Evolutionary conservation across 2,329 filamentous ascomycete genomes (phyloP).

Genomic region (Harringtonia aguacate): DNA sequence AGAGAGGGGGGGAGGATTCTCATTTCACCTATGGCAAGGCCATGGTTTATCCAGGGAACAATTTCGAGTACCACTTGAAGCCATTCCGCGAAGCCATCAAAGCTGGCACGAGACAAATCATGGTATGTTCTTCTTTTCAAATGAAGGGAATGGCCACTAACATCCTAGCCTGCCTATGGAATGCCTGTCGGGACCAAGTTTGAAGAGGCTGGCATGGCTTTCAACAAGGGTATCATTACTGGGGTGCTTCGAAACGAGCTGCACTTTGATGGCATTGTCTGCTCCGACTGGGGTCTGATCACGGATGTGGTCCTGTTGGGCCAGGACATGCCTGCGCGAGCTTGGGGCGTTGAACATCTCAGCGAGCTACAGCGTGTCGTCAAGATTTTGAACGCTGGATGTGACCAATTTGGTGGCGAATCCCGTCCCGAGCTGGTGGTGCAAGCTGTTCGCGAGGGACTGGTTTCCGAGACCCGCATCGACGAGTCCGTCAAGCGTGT

Average conservation of each 20-base stretch:
- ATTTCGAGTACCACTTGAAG: conserved; percentile 37
- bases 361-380: conserved; percentile 28
- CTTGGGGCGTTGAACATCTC: conserved; percentile 38
- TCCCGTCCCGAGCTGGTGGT: conserved; percentile 34
- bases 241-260: conserved; percentile 34
- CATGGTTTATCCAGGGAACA: conserved; percentile 36
- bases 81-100: conserved; percentile 39
- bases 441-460: conserved; percentile 29
- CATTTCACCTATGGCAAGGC: conserved; percentile 43
- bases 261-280: conserved; percentile 39
- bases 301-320: conserved; percentile 31
- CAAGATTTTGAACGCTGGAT: conserved; percentile 36
- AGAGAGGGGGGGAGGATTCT: conserved; percentile 38
- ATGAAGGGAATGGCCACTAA: too few relatives aligned
- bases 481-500: conserved; percentile 34
- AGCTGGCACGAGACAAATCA: conserved; percentile 37
- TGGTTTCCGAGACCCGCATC: conserved; percentile 30
- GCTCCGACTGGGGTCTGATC: conserved; percentile 41
- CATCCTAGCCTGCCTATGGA: conserved; percentile 9
- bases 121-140: conserved; percentile 16
- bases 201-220: conserved; percentile 36
- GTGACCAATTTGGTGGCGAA: conserved; percentile 43
- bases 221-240: conserved; percentile 40
- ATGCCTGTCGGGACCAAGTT: conserved; percentile 32
- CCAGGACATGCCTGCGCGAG: conserved; percentile 33